Conservation (phyloP, 1,284 basidiomycete species). For the Pholiota adiposa region DNA sequence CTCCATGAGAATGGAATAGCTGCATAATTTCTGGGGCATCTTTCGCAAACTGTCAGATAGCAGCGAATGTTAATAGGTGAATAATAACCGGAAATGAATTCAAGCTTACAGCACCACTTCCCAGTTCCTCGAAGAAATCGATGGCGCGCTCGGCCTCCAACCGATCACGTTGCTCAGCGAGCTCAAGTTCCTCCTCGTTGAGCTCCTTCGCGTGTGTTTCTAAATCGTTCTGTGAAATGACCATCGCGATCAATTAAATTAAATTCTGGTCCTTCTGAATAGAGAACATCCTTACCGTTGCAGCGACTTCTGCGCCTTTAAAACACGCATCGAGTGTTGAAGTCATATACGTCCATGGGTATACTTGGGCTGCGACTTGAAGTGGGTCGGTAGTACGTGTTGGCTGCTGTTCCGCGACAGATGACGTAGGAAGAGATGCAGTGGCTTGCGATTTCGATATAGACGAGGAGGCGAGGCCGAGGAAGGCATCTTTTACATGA, state of each 20-base stretch:
- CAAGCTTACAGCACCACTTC: conserved; percentile 36
- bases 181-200: conserved; percentile 35
- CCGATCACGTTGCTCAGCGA: conserved; percentile 41
- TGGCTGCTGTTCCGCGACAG: conserved; percentile 22
- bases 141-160: conserved; percentile 40
- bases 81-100: background rate
- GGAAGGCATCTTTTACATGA: background rate
- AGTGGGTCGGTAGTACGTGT: conserved; percentile 37
- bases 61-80: background rate
- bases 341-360: conserved; percentile 56
- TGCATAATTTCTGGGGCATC: conserved; percentile 49
- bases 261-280: background rate
- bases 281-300: conserved; percentile 29
- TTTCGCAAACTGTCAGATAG: conserved; percentile 39
- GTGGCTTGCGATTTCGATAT: conserved; percentile 5
- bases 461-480: background rate
- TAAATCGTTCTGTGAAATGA: conserved; percentile 36
- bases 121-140: conserved; percentile 44
- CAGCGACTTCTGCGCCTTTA: conserved; percentile 37
- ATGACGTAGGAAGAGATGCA: conserved; percentile 1
- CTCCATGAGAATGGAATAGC: conserved; percentile 46
- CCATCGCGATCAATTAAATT: background rate
- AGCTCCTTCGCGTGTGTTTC: conserved; percentile 33
- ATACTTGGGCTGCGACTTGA: conserved; percentile 47
- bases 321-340: conserved; percentile 52